Base-by-base conservation (phyloP, 768 basidiomycete species). In the Amanita pseudoporphyria region DNA sequence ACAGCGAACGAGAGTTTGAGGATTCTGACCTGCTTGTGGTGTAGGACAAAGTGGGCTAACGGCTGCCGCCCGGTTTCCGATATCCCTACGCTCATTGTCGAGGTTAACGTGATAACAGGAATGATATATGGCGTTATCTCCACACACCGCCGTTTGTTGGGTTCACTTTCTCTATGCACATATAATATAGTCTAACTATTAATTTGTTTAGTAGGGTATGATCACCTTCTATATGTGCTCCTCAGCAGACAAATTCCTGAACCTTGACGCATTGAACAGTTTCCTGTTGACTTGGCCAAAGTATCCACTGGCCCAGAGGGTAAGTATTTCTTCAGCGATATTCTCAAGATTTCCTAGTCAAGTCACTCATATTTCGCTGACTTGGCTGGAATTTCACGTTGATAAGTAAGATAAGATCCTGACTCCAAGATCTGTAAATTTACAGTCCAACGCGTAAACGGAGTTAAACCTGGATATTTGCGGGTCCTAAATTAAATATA, bases 381-480 rank as follows among this genome's bases (percentile, higher is more conserved):
- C 78, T 52, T 84, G 81, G 80, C 70, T 86, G 3, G 83, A 84
- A 62, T 68, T 62, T 50, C 84, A 82, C 58, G 79, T 78, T 1
- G 69, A 76, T 56, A 49, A 4, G 62, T 60, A 35, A 58, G 56
- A 38, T 55, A 57, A 61, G 55, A 73, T 55, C 61, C 65, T 14
- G 53, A 56, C 43, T 64, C 61, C 41, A 62, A 66, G 33, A 67
- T 61, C 2, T 81, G 79, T 78, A 64, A 66, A 16, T 70, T 78
- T 24, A 62, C 60, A 9, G 58, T 79, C 44, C 58, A 59, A 12
- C 62, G 65, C 22, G 62, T 56, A 12, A 64, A 66, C 52, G 54
- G 67, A 19, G 53, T 60, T 47, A 56, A 69, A 41, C 60, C 73
- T 52, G 50, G 55, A 21, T 61, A 78, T 50, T 77, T 38, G 70